phyloP scores from a whole-genome alignment of 139 green algal genomes.

The Chlamydomonas sp. region DNA sequence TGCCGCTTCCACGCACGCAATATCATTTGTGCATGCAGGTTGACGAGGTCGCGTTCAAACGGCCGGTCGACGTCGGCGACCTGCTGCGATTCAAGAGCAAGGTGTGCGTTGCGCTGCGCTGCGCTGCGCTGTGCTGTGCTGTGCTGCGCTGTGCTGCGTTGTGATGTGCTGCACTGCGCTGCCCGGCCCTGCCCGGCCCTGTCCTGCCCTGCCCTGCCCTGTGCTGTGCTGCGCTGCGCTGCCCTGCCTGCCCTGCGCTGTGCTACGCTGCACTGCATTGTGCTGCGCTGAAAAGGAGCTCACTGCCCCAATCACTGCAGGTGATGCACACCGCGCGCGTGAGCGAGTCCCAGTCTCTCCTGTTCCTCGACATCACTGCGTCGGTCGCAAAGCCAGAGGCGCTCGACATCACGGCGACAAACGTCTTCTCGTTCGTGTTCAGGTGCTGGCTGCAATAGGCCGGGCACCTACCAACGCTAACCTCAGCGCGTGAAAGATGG shows the following conservation, averaged over 20 bases:
- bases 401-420: constrained; percentile 11
- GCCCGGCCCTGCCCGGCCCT: no score
- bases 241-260: background rate
- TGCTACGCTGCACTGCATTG: no score
- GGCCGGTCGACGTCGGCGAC: constrained; percentile 73
- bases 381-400: constrained; percentile 25
- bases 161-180: no score
- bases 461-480: no score
- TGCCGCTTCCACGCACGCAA: no score
- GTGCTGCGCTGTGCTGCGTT: background rate
- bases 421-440: constrained; percentile 24
- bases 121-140: background rate
- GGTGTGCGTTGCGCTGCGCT: constrained; percentile 5
- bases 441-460: background rate
- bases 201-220: background rate
- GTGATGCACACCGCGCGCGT: no score
- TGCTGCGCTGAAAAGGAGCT: no score
- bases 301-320: no score
- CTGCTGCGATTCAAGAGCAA: constrained; percentile 56
- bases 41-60: constrained; percentile 24
- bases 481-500: no score
- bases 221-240: background rate
- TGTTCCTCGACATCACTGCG: constrained; percentile 23
- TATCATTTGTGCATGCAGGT: no score
- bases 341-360: background rate